Evolutionary conservation across 768 basidiomycete genomes (phyloP).

Genomic region (Psilocybe cubensis): DNA sequence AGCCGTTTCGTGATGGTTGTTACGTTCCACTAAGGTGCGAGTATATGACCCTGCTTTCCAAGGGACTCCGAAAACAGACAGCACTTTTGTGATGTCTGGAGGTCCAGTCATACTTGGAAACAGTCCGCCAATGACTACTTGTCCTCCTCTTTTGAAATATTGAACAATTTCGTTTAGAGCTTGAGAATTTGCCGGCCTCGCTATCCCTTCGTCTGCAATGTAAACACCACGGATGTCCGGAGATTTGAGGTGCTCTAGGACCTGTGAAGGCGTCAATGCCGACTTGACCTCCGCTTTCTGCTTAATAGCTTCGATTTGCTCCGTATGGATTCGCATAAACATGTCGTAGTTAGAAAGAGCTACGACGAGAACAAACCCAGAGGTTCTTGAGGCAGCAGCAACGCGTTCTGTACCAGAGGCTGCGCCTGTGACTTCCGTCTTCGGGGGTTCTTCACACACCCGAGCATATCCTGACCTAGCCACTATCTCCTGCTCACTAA

Average conservation of each 20-base stretch:
- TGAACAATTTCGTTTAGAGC: conserved; percentile 26
- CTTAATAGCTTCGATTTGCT: conserved; percentile 17
- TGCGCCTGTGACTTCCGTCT: too few species aligned
- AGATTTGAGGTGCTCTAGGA: conserved; percentile 24
- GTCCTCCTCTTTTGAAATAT: conserved; percentile 31
- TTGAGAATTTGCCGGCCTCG: conserved; percentile 15
- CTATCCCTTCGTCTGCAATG: conserved; percentile 30
- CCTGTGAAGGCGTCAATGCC: conserved; percentile 15
- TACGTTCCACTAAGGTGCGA: conserved; percentile 10
- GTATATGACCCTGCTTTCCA: conserved; percentile 20
- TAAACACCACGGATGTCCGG: conserved; percentile 31
- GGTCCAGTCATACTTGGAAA: conserved; percentile 21
- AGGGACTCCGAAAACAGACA: conserved; percentile 21
- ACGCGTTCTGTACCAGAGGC: background rate
- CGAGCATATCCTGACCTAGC: background rate
- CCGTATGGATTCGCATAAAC: conserved; percentile 3
- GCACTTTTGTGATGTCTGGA: conserved; percentile 23
- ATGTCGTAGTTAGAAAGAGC: conserved; percentile 9
- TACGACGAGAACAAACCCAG: conserved; percentile 19
- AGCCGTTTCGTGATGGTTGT: conserved; percentile 15
- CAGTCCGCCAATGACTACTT: conserved; percentile 31
- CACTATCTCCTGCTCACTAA: background rate
- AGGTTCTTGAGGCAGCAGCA: background rate
- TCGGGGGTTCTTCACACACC: background rate
- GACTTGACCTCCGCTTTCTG: conserved; percentile 19